Evolutionary conservation across 345 rosid species (phyloP), one percentile per base, ranked within the genome.

Genomic region (Populus euphratica): DNA sequence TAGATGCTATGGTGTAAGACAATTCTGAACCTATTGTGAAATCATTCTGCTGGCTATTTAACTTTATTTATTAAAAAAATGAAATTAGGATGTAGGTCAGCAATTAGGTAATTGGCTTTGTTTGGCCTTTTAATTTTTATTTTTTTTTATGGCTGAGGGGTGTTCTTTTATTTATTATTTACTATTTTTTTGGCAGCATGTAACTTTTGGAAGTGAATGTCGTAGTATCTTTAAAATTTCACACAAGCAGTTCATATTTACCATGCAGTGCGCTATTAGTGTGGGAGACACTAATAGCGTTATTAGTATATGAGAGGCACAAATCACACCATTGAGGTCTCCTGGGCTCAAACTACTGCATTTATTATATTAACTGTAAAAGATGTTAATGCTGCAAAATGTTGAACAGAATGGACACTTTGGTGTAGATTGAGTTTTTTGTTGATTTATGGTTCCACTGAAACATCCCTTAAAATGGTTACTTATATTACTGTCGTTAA

Each of bases 1-100:
- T 75, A 74, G 82, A 84, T 71, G 82, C 87, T 29, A 72, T 68
- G 69, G 88, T 75, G 99, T 96, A 90, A 91, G 99, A 80, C 65
- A 70, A 76, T 78, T 78, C 41, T 81, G 21, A 83, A 70, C 78
- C 70, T 74, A 69, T 72, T 44, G 44, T 59, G 67, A 68, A 72
- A 66, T 62, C 76, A 63, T 76, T 31, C 35, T 49, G 14, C 56
- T 76, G 79, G 43, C 36, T 83, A 62, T 59, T 63, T 39, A 21
- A 23, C 33, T 79, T 68, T 72, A 20, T 72, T 71, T 38, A 3
- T 36, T 36, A 17, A 27, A 31, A 49, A 13, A 36, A 10, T 56
- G 44, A 66, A 52, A 38, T 56, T 39, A 27, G 16, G 33, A 64
- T 20, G 12, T 41, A 43, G 23, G 52, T 35, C 2, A 66, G 52